These are phyloP conservation scores for Buddleja alternifolia DNA, from an alignment of 257 asterid species.

Conservation along the genomic window DNA sequence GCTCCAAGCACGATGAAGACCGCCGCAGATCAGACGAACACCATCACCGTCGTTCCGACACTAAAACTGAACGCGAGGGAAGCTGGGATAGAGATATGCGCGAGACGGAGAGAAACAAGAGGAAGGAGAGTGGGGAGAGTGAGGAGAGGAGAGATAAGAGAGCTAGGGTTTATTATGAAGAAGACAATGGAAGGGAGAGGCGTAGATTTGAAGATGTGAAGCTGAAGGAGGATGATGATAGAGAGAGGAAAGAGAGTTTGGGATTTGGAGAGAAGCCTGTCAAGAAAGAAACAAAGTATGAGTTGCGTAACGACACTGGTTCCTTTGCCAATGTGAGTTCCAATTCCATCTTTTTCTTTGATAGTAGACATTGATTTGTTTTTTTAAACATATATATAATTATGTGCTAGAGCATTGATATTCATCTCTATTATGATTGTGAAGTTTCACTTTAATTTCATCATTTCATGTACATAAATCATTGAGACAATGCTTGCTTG, in stretches of 20 bases:
- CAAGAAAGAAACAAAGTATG: constrained; percentile 40
- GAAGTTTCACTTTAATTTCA: constrained; percentile 13
- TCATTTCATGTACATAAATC: constrained; percentile 4
- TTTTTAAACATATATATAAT: not conserved
- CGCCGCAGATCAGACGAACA: constrained; percentile 51
- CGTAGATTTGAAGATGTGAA: constrained; percentile 63
- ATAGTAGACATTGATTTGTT: not conserved
- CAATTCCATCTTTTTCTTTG: constrained; percentile 3
- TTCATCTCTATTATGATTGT: constrained; percentile 7
- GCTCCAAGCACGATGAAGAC: constrained; percentile 47
- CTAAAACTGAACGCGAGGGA: constrained; percentile 55
- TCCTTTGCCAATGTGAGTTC: constrained; percentile 61
- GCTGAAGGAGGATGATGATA: constrained; percentile 40
- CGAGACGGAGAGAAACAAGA: constrained; percentile 76
- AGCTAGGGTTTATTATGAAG: constrained; percentile 48
- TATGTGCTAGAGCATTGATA: constrained; percentile 5
- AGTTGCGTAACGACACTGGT: constrained; percentile 38
- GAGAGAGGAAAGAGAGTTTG: constrained; percentile 32
- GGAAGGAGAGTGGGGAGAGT: constrained; percentile 73
- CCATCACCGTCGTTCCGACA: constrained; percentile 43
- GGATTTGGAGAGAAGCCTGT: constrained; percentile 34
- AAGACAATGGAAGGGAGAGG: constrained; percentile 59
- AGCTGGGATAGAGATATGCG: constrained; percentile 58
- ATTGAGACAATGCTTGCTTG: not conserved
- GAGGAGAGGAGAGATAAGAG: constrained; percentile 70